Conservation (phyloP, 768 basidiomycete genomes). For the Tubosaeta sp. region DNA sequence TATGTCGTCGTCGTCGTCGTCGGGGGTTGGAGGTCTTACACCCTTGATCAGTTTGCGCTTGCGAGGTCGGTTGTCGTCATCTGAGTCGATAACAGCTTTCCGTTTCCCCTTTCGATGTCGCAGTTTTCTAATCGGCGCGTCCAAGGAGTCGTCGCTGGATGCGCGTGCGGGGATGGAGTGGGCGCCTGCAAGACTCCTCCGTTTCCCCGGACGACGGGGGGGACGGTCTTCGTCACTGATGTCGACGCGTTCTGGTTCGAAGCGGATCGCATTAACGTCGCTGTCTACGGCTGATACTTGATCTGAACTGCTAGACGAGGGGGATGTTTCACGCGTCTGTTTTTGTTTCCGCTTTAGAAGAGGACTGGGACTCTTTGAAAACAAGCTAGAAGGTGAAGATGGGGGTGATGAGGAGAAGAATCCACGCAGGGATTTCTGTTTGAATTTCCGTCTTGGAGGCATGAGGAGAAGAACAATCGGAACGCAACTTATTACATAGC, state of each 20-base stretch:
- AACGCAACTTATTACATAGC: neutral
- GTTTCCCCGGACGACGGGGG: slow-evolving; percentile 24
- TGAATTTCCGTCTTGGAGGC: slow-evolving; percentile 22
- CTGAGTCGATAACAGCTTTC: slow-evolving; percentile 27
- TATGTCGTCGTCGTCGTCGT: slow-evolving; percentile 42
- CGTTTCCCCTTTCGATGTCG: slow-evolving; percentile 21
- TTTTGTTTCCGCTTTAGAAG: slow-evolving; percentile 15
- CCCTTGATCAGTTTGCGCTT: slow-evolving; percentile 43
- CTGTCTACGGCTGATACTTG: slow-evolving; percentile 33
- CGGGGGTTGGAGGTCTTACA: slow-evolving; percentile 38
- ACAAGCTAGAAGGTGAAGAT: slow-evolving; percentile 11
- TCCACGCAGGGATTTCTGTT: slow-evolving; percentile 43
- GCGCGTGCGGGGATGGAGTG: slow-evolving; percentile 11
- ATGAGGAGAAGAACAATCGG: neutral
- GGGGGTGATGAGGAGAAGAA: slow-evolving; percentile 31
- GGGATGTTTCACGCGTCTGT: slow-evolving; percentile 7
- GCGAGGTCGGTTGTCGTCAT: slow-evolving; percentile 34
- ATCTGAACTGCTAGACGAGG: slow-evolving; percentile 7
- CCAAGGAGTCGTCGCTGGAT: slow-evolving; percentile 22
- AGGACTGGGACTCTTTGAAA: slow-evolving; percentile 1
- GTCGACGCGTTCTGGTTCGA: slow-evolving; percentile 36
- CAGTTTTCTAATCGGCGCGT: slow-evolving; percentile 15
- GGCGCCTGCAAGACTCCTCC: slow-evolving; percentile 8
- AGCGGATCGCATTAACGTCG: slow-evolving; percentile 48
- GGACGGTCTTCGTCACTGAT: slow-evolving; percentile 24